Percentiles rank a stretch among this genome's conserved stretches.
Evolutionary conservation across 2,329 filamentous ascomycete species (phyloP).

Genomic region (Periconia digitata): DNA sequence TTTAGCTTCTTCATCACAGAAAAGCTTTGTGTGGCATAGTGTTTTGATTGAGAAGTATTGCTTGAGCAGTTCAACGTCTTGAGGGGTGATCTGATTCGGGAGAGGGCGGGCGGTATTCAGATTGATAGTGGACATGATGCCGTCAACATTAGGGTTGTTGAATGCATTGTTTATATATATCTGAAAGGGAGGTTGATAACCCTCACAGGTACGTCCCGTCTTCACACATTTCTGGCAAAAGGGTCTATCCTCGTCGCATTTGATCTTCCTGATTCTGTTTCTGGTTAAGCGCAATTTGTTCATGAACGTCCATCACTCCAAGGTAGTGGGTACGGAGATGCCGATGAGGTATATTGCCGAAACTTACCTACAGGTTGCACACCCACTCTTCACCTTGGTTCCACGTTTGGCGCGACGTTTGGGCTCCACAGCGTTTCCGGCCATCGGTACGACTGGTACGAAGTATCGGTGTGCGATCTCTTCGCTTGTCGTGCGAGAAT

Average conservation of each 20-base stretch:
- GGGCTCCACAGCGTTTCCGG: constrained; percentile 7
- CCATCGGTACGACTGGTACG: constrained; percentile 15
- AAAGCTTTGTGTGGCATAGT: constrained; percentile 13
- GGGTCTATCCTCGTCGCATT: constrained; percentile 24
- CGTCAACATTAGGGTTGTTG: constrained; percentile 8
- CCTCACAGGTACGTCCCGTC: constrained; percentile 23
- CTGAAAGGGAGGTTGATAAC: constrained; percentile 20
- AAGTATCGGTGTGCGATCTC: constrained; percentile 3
- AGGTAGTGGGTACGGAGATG: background rate
- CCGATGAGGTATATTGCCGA: background rate
- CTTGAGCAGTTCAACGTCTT: constrained; percentile 18
- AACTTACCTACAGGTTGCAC: constrained; percentile 24
- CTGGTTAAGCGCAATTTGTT: constrained; percentile 11
- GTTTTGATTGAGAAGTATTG: constrained; percentile 23
- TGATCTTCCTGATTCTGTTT: constrained; percentile 20
- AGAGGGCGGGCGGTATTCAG: constrained; percentile 6
- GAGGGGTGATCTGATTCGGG: constrained; percentile 9
- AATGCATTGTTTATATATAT: constrained; percentile 8
- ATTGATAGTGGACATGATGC: constrained; percentile 8
- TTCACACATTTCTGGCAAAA: constrained; percentile 18
- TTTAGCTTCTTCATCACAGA: constrained; percentile 17
- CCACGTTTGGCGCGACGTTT: constrained; percentile 14
- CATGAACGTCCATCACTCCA: constrained; percentile 1
- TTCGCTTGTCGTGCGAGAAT: constrained; percentile 8
- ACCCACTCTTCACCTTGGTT: constrained; percentile 19